Evolutionary conservation across 2,329 filamentous ascomycete genomes (phyloP).

Genomic region (Botrytis elliptica): DNA sequence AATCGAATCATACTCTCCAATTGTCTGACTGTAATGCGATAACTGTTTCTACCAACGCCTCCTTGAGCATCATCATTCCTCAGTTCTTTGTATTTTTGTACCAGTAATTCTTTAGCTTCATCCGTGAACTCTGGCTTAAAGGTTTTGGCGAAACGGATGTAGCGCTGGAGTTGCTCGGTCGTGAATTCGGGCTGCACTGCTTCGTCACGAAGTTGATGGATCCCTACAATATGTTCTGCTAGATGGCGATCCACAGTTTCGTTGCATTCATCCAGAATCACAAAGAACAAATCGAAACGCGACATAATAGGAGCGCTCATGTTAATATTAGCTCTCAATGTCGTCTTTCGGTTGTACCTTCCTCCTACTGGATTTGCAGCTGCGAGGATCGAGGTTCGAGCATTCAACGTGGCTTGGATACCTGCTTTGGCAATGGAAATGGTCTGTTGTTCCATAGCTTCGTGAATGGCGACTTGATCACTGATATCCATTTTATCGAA

Average conservation of each 20-base stretch:
- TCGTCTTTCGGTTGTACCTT: conserved; percentile 95
- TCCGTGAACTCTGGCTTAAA: conserved; percentile 92
- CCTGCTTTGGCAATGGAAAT: conserved; percentile 98
- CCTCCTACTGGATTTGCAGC: conserved; percentile 95
- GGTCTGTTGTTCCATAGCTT: conserved; percentile 99
- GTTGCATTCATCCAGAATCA: conserved; percentile 95
- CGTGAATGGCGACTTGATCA: conserved; percentile 98
- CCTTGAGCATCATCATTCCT: conserved; percentile 91
- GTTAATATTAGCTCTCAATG: conserved; percentile 91
- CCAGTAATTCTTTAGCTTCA: conserved; percentile 80
- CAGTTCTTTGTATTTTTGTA: conserved; percentile 93
- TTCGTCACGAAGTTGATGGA: conserved; percentile 89
- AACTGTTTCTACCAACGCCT: conserved; percentile 89
- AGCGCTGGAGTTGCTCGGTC: conserved; percentile 93
- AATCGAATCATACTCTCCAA: conserved; percentile 94
- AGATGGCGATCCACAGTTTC: conserved; percentile 87
- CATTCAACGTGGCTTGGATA: conserved; percentile 96
- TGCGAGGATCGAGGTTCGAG: conserved; percentile 89
- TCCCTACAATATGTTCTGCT: conserved; percentile 89
- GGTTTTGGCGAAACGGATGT: conserved; percentile 92
- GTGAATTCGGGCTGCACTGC: conserved; percentile 91
- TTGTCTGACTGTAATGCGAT: conserved; percentile 95
- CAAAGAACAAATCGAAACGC: conserved; percentile 97
- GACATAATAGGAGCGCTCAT: conserved; percentile 99
- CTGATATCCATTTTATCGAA: conserved; percentile 99